Evolutionary conservation across 306 rosid genomes (phyloP).

Genomic region (Canavalia gladiata): DNA sequence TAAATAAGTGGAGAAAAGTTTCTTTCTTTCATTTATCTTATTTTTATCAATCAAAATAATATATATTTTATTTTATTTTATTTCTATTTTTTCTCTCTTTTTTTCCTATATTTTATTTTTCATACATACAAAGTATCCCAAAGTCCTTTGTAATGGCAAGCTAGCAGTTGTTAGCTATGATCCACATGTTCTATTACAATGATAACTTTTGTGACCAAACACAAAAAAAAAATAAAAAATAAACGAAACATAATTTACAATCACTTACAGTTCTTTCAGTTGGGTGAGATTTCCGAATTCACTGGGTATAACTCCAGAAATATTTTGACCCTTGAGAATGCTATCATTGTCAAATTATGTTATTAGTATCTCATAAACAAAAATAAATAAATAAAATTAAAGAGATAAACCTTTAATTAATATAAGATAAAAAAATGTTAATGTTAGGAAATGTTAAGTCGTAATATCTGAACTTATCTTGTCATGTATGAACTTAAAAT

Average conservation of each 20-base stretch:
- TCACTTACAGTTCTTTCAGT: slow-evolving; percentile 67
- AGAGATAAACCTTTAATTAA: not conserved
- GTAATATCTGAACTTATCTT: not conserved
- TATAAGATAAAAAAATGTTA: not conserved
- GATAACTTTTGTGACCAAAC: not conserved
- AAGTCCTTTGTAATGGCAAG: too few species aligned
- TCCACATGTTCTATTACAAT: not conserved
- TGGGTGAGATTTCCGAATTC: slow-evolving; percentile 79
- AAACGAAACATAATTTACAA: not conserved
- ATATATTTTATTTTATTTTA: too few species aligned
- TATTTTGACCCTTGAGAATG: slow-evolving; percentile 64
- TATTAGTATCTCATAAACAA: slow-evolving; percentile 5
- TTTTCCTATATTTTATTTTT: too few species aligned
- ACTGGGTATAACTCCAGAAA: slow-evolving; percentile 68
- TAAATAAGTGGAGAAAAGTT: too few species aligned
- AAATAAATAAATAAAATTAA: not conserved
- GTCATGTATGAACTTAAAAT: too few species aligned
- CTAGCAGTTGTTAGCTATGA: not conserved
- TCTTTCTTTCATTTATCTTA: too few species aligned
- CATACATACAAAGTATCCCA: too few species aligned
- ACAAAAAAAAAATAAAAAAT: too few species aligned
- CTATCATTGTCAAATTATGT: slow-evolving; percentile 45
- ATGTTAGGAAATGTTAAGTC: not conserved
- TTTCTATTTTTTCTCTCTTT: too few species aligned
- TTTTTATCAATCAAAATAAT: too few species aligned